Percentiles rank a stretch among this genome's conserved stretches.
phyloP scores from a whole-genome alignment of 2,329 filamentous ascomycete species.

The Bimuria novae-zelandiae region DNA sequence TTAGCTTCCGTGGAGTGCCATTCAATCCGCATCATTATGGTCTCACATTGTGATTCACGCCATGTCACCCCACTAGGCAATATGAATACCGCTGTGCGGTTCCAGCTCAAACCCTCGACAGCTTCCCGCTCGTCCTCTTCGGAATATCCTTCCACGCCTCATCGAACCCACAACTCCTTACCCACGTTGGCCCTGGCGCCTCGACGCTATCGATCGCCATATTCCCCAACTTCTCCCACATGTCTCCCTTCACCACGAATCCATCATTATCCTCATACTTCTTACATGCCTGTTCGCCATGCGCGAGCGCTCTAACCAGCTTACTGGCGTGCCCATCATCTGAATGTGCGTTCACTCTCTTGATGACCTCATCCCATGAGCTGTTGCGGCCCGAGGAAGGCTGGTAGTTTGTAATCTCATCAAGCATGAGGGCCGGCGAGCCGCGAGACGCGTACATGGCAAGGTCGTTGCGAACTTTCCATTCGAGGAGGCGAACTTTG shows the following conservation, averaged over 20 bases:
- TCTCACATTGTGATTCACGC: too few species aligned
- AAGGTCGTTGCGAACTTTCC: conserved; percentile 78
- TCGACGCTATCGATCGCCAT: conserved; percentile 68
- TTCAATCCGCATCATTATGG: too few species aligned
- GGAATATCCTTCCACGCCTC: conserved; percentile 64
- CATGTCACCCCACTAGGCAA: too few species aligned
- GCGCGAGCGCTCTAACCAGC: conserved; percentile 68
- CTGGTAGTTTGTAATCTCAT: conserved; percentile 65
- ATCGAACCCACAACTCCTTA: conserved; percentile 65
- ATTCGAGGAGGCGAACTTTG: conserved; percentile 76
- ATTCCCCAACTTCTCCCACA: conserved; percentile 65
- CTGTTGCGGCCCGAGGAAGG: conserved; percentile 17
- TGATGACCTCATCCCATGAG: conserved; percentile 51
- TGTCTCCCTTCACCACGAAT: conserved; percentile 58
- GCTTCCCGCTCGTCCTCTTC: conserved; percentile 13
- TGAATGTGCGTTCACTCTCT: conserved; percentile 51
- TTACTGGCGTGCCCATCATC: conserved; percentile 88
- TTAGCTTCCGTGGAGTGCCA: too few species aligned
- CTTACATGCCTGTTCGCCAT: conserved; percentile 62
- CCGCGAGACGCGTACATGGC: conserved; percentile 73
- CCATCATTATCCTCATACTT: conserved; percentile 51
- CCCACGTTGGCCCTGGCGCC: conserved; percentile 59
- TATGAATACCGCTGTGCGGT: too few species aligned
- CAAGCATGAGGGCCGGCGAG: conserved; percentile 62
- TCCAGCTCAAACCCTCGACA: not conserved